Evolutionary conservation across 176 grass and related monocot species (phyloP).

Genomic region (Musa itinerans): DNA sequence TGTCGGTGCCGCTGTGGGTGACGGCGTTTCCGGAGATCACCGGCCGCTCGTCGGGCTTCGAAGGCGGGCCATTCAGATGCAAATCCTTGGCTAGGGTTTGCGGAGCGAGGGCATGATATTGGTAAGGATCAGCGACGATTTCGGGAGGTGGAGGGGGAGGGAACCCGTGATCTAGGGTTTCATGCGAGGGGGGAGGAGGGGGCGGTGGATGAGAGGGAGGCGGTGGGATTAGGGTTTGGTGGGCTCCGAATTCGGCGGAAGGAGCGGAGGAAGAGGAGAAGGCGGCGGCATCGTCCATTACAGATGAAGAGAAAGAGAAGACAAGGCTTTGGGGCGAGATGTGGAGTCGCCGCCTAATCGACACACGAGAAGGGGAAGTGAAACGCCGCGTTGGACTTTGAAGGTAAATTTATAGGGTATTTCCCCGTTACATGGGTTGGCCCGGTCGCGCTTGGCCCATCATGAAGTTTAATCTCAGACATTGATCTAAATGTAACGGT

Average conservation of each 20-base stretch:
- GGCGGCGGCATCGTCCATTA: background rate
- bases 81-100: background rate
- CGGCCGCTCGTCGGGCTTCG: background rate
- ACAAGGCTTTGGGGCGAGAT: background rate
- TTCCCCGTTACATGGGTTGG: too few relatives aligned
- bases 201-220: background rate
- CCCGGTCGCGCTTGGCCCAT: too few relatives aligned
- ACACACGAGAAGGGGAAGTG: too few relatives aligned
- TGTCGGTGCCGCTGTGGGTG: conserved; percentile 12
- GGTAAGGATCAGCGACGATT: background rate
- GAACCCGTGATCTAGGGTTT: background rate
- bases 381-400: too few relatives aligned
- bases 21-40: background rate
- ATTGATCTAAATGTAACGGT: too few relatives aligned
- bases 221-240: background rate
- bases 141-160: conserved; percentile 6
- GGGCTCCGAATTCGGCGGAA: background rate
- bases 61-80: background rate
- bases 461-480: too few relatives aligned
- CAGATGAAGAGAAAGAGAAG: background rate
- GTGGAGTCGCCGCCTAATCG: too few relatives aligned
- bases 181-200: background rate
- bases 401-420: too few relatives aligned
- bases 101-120: background rate
- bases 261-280: background rate